phyloP scores from a whole-genome alignment of 2,329 filamentous ascomycete genomes.

The Apiospora sp. region DNA sequence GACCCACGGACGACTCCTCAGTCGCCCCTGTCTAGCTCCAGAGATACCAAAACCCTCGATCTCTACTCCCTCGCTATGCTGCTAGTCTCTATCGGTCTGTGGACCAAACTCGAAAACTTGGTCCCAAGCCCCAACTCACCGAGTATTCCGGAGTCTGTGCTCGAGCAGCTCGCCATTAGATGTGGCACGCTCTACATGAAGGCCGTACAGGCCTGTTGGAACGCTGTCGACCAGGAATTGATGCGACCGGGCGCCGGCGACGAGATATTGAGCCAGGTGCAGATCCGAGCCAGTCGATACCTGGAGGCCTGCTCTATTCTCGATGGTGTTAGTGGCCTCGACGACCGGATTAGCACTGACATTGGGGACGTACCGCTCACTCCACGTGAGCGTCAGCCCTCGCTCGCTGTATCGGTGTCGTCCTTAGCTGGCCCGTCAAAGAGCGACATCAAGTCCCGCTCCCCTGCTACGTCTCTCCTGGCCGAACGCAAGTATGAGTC shows the following conservation, averaged over 20 bases:
- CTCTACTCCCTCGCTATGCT: conserved; percentile 78
- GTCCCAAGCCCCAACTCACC: conserved; percentile 54
- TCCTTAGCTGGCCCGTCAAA: conserved; percentile 28
- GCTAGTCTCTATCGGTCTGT: conserved; percentile 77
- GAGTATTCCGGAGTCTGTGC: conserved; percentile 66
- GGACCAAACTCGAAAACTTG: conserved; percentile 70
- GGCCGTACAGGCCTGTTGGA: conserved; percentile 75
- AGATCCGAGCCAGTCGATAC: conserved; percentile 63
- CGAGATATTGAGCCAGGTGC: conserved; percentile 60
- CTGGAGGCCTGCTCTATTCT: conserved; percentile 69
- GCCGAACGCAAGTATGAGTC: conserved; percentile 24
- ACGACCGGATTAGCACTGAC: conserved; percentile 61
- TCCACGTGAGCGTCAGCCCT: conserved; percentile 27
- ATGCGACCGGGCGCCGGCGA: conserved; percentile 56
- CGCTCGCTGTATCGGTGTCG: conserved; percentile 26
- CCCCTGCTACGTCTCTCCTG: conserved; percentile 22
- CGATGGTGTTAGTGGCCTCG: conserved; percentile 64
- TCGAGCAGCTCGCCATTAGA: conserved; percentile 69
- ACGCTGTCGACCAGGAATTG: conserved; percentile 71
- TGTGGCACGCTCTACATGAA: conserved; percentile 80
- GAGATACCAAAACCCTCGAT: conserved; percentile 68
- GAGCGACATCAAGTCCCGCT: conserved; percentile 10
- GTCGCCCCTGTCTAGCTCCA: conserved; percentile 56
- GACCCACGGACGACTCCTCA: conserved; percentile 61
- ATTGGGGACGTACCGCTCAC: conserved; percentile 27